Conservation (phyloP, 148 eudicot genomes). For the Diospyros kaki region DNA sequence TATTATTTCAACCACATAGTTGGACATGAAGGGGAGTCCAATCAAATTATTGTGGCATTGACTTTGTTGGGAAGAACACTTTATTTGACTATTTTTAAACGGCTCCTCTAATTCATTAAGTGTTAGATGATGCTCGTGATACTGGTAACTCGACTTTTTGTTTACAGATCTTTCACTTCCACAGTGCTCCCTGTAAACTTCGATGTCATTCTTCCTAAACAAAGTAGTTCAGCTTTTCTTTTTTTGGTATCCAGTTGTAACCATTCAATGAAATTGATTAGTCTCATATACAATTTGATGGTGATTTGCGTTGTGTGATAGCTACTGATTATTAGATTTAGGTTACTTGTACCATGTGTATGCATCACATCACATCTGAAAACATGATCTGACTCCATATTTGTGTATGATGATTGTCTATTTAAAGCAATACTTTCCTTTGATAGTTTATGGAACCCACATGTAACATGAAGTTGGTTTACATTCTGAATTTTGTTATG, state of each 20-base stretch:
- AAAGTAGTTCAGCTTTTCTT: neutral
- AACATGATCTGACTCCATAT: neutral
- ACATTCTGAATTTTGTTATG: neutral
- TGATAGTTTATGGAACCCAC: neutral
- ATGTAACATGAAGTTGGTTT: neutral
- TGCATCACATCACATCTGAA: neutral
- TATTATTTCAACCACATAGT: no score
- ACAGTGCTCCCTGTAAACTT: neutral
- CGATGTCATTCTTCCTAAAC: neutral
- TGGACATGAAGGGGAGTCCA: no score
- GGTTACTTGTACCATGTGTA: no score
- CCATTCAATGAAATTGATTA: neutral
- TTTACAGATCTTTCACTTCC: neutral
- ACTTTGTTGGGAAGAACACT: no score
- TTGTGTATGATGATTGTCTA: neutral
- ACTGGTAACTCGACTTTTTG: neutral
- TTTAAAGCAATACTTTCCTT: neutral
- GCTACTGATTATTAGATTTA: no score
- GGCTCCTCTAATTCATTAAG: no score
- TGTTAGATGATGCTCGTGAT: neutral
- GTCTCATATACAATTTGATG: no score
- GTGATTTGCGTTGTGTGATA: no score
- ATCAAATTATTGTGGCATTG: no score
- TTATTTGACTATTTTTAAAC: no score
- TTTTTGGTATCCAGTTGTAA: neutral